Base-by-base conservation (phyloP, 2,329 filamentous ascomycete species). In the Aspergillus proliferans region DNA sequence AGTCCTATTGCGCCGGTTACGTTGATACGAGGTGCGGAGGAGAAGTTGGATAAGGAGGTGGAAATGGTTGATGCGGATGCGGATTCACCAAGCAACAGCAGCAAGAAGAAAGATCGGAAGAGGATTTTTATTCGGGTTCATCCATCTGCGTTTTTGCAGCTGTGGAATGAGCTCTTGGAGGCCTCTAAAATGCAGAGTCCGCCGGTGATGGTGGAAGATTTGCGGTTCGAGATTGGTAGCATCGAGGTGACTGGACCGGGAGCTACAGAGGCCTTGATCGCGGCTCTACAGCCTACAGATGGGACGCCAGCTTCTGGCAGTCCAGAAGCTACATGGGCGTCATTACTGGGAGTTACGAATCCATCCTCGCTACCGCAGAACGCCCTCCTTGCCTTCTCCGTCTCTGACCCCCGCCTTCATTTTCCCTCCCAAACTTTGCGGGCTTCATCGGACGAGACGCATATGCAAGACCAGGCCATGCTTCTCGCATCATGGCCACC, bases 371-470 rank as follows among this genome's bases (percentile, higher is more conserved):
- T 95, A 1, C 88, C 91, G 3, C 65, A 75, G 15, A 85, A 87
- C 47, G 78, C 85, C 1, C 65, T 93, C 3, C 72, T 97, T 3
- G 76, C 80, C 0, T 93, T 97, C 64, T 76, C 82, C 2, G 75
- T 87, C 3, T 77, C 83, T 47, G 93, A 98, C 63, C 90, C 92
- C 26, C 84, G 92, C 7, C 77, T 97, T 14, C 78, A 80, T 49
- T 86, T 90, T 63, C 91, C 91, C 8, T 86, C 87, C 2, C 78
- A 78, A 45, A 79, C 76, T 39, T 63, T 79, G 21, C 64, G 71
- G n/a, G 58, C 68, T 30, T 66, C 74, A 8, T 58, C 61, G 8
- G 52, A 66, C 1, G 68, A 74, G 14, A 54, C 58, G 7, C 58
- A 62, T 22, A 61, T 66, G 56, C 65, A 63, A 47, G 57, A 68